phyloP scores from a whole-genome alignment of 345 rosid species.

The Raphanus raphanistrum region DNA sequence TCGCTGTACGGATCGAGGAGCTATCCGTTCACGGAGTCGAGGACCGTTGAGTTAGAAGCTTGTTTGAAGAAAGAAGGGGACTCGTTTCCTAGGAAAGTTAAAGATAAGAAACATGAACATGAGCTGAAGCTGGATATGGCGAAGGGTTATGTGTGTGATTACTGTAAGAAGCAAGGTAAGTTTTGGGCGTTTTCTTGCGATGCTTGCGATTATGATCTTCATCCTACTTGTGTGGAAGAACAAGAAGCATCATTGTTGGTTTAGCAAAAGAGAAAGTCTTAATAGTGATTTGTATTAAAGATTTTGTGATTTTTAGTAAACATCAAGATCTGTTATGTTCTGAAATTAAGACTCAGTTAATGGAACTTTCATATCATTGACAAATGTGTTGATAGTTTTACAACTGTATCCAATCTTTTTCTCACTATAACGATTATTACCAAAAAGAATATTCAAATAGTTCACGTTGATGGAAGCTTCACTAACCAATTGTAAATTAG shows the following conservation, averaged over 20 bases:
- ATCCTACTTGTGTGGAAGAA: conserved; percentile 60
- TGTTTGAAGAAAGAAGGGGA: conserved; percentile 64
- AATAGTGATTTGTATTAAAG: conserved; percentile 8
- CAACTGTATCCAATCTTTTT: conserved; percentile 16
- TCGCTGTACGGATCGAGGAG: conserved; percentile 64
- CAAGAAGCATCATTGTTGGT: conserved; percentile 31
- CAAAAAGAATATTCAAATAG: conserved; percentile 29
- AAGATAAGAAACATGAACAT: conserved; percentile 63
- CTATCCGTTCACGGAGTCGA: conserved; percentile 62
- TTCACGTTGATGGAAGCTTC: conserved; percentile 15
- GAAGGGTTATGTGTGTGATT: conserved; percentile 68
- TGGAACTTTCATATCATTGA: conserved; percentile 19
- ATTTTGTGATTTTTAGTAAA: conserved; percentile 13
- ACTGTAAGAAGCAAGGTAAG: conserved; percentile 59
- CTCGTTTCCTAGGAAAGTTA: conserved; percentile 54
- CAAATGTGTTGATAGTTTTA: conserved; percentile 21
- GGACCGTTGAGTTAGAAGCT: conserved; percentile 56
- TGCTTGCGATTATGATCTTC: conserved; percentile 78
- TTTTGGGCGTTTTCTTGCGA: conserved; percentile 82
- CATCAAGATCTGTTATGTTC: conserved; percentile 1
- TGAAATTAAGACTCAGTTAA: neutral
- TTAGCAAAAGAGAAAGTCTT: neutral
- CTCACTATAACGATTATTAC: conserved; percentile 5
- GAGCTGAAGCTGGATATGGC: conserved; percentile 74
- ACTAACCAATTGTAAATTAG: conserved; percentile 6